Conservation (phyloP, 73 alveolate genomes). For the Paramecium pentaurelia region DNA sequence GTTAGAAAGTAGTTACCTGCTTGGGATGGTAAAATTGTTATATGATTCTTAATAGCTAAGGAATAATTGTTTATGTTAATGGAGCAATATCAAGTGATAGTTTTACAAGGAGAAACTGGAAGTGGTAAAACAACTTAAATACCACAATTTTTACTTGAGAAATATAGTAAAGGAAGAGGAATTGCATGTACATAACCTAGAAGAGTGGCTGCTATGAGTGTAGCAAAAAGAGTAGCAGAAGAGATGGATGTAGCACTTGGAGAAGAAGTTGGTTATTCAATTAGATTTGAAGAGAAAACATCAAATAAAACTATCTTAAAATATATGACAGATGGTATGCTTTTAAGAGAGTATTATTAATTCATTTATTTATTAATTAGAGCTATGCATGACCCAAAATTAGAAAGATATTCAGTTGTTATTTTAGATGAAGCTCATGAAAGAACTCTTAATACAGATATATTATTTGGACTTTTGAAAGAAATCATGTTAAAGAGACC, state of each 20-base stretch:
- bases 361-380: conserved; percentile 48
- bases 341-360: conserved; percentile 64
- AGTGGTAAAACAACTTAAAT: conserved; percentile 98
- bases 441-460: conserved; percentile 98
- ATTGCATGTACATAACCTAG: conserved; percentile 99
- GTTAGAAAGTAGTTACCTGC: conserved; percentile 93
- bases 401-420: conserved; percentile 88
- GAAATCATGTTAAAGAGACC: conserved; percentile 91
- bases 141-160: conserved; percentile 92
- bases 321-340: conserved; percentile 97
- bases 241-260: conserved; percentile 99
- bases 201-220: conserved; percentile 99
- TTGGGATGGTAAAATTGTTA: conserved; percentile 69
- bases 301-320: conserved; percentile 88
- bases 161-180: conserved; percentile 51
- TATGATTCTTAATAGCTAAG: conserved; percentile 64
- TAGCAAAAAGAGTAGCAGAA: conserved; percentile 77
- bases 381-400: conserved; percentile 86
- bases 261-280: conserved; percentile 98
- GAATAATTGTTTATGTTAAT: conserved; percentile 80
- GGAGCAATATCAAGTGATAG: conserved; percentile 82
- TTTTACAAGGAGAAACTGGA: conserved; percentile 98
- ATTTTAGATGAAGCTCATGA: conserved; percentile 99
- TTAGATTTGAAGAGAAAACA: conserved; percentile 98
- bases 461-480: conserved; percentile 97